These are phyloP conservation scores for Diospyros lotus DNA, from an alignment of 148 eudicot species.

Conservation along the genomic window DNA sequence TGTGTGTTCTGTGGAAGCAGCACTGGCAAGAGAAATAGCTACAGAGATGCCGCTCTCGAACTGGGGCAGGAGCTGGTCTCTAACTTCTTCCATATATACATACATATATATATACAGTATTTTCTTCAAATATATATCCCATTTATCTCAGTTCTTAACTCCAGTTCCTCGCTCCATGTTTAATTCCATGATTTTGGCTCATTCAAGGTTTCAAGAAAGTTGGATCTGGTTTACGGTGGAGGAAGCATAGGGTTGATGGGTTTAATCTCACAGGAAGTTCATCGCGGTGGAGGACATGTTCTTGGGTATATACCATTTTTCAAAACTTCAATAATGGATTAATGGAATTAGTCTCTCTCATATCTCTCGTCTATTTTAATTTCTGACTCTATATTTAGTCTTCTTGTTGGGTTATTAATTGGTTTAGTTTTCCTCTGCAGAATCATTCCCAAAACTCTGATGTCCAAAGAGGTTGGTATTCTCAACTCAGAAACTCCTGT, in stretches of 20 bases:
- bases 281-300: conserved; percentile 65
- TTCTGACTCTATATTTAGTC: neutral
- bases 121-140: neutral
- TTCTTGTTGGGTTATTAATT: neutral
- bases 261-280: conserved; percentile 65
- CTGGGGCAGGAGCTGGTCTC: conserved; percentile 47
- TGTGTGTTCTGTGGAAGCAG: conserved; percentile 49
- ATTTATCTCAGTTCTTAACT: neutral
- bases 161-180: neutral
- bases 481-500: no score
- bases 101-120: neutral
- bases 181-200: neutral
- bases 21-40: conserved; percentile 32
- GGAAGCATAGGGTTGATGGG: conserved; percentile 85
- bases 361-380: neutral
- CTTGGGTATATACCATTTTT: conserved; percentile 39
- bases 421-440: conserved; percentile 10
- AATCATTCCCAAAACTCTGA: conserved; percentile 40
- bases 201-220: conserved; percentile 48
- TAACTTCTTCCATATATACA: neutral
- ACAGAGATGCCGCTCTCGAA: conserved; percentile 51
- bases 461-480: conserved; percentile 45
- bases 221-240: conserved; percentile 79
- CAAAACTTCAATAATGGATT: no score
- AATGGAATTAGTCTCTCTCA: neutral